Percentiles rank a stretch among this genome's conserved stretches.
Evolutionary conservation across 768 basidiomycete genomes (phyloP).

Genomic region (Candolleomyces aberdarensis): DNA sequence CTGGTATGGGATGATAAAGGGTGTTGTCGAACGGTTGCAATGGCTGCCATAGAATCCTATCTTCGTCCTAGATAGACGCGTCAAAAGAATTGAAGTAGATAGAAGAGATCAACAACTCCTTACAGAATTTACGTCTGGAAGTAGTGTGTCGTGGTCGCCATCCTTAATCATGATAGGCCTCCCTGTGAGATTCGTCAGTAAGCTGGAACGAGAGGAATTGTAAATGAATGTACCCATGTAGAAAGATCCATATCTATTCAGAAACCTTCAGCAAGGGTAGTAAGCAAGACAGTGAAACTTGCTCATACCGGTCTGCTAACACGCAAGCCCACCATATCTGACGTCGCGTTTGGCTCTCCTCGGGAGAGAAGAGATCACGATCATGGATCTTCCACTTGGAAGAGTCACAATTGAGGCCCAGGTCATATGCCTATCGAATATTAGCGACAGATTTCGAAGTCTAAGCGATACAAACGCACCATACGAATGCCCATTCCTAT

Average conservation of each 20-base stretch:
- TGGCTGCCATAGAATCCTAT: conserved; percentile 54
- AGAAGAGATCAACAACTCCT: neutral
- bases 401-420: conserved; percentile 78
- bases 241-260: conserved; percentile 59
- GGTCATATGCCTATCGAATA: conserved; percentile 62
- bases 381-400: conserved; percentile 69
- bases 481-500: conserved; percentile 29
- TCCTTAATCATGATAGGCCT: conserved; percentile 69
- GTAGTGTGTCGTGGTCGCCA: conserved; percentile 63
- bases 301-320: conserved; percentile 58
- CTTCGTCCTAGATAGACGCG: conserved; percentile 46
- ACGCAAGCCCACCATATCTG: conserved; percentile 83
- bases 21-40: conserved; percentile 35
- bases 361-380: conserved; percentile 54
- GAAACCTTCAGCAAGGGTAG: too few species aligned
- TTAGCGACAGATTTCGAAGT: conserved; percentile 1
- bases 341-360: conserved; percentile 68
- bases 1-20: conserved; percentile 45
- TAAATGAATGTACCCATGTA: conserved; percentile 56
- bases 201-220: neutral
- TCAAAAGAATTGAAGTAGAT: conserved; percentile 3
- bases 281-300: too few species aligned
- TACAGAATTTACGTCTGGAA: conserved; percentile 58
- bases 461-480: conserved; percentile 14
- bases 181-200: conserved; percentile 31